Evolutionary conservation across 225 moss, liverwort and hornwort genomes (phyloP), one percentile per base, ranked within the genome.

Genomic region (Asterella californica): DNA sequence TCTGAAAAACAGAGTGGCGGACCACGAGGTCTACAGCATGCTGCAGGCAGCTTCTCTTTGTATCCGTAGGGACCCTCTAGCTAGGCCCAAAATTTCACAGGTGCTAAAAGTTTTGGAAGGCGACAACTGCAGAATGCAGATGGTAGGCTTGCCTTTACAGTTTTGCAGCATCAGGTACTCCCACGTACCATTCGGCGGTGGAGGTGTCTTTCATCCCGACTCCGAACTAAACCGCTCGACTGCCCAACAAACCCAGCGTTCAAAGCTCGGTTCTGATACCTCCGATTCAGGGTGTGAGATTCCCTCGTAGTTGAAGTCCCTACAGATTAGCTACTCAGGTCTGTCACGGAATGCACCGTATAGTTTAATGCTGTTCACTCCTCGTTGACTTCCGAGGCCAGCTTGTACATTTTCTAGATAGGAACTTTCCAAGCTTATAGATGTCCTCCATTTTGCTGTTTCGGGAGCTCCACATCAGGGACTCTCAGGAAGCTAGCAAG

Each of bases 31-130:
- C 11, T 77, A 84, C 72, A 78, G 50, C 78, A 84, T 84, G 84
- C 61, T 84, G 72, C 84, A 84, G 42, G 81, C 84, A 33, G 84
- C 84, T 42, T 76, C 81, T 2, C 54, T 78, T 0, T 84, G 84
- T 27, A 84, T 84, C 37, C 84, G 84, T 10, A 76, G 81, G 21
- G 84, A 84, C 49, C 80, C 84, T 72, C 71, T 81, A 34, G 57
- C 68, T 22, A 77, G 84, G 52, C 84, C 84, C 15, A 76, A 77
- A 46, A 84, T 84, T 25, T 84, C 84, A n/a, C 77, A 84, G 73
- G 84, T 84, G 15, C 50, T 81, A 8, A 81, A 48, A 74, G 52
- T 81, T 15, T 49, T 81, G 63, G 81, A 81, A 54, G 81, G 81
- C 2, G 81, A 81, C 49, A 75, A 45, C 36, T 75, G 60, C 72